Evolutionary conservation across 2,329 filamentous ascomycete genomes (phyloP), one percentile per base, ranked within the genome.

Genomic region (Furcasterigmium furcatum): DNA sequence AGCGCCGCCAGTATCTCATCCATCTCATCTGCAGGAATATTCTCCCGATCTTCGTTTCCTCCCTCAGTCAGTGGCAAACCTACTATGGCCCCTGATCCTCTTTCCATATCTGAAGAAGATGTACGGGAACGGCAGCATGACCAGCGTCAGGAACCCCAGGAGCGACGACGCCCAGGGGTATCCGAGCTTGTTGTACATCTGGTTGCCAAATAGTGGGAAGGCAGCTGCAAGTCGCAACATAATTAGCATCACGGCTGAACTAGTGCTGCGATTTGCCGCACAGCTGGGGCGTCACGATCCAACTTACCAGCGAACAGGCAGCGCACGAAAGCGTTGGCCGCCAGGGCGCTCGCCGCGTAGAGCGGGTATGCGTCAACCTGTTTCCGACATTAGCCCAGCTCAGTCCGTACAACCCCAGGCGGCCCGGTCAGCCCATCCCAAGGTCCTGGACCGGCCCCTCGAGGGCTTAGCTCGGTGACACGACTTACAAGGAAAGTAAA

Each of bases 401-500:
- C 25, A 25, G 36, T 40, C 35, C 12, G 49, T 48, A 43, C 25
- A 34, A 45, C 48, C 5, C 35, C 39, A 32, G 32, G 41, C 34
- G 34, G 34, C 34, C 34, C 44, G 43, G 35, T 39, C 41, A 51
- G 38, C 46, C 38, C 29, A 49, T 43, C 46, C 43, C 48, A 48
- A 43, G 46, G 46, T 46, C 46, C 48, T 49, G 48, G 48, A 44
- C 29, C 46, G 43, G 39, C 45, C 41, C 44, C 27, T n/a, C 24
- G 41, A 25, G 25, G 40, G 39, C 36, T 36, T 36, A 18, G 34
- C 20, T 40, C 24, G 24, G 34, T 27, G 38, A 35, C 9, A 32
- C 44, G 45, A 72, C 74, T 68, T 64, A 92, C 89, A 52, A 95
- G 71, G 68, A 95, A 96, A 12, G 90, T 95, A 65, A 95, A 96